phyloP scores from a whole-genome alignment of 129 eudicot genomes.

The Erigeron canadensis region DNA sequence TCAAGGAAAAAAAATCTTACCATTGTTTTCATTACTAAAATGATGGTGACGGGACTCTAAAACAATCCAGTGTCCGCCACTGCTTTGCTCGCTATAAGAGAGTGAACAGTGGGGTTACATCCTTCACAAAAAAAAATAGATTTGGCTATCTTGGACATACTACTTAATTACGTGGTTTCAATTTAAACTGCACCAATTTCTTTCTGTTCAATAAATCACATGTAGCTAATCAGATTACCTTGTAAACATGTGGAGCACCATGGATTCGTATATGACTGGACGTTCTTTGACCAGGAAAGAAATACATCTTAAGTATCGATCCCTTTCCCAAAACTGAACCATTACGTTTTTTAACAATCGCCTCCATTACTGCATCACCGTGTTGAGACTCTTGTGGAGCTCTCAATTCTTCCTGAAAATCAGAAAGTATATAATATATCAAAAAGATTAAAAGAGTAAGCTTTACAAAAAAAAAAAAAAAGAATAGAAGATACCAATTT shows the following conservation, averaged over 20 bases:
- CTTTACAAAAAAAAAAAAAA: not conserved
- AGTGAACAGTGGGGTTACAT: conserved; percentile 33
- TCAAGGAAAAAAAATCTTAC: conserved; percentile 23
- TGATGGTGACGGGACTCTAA: conserved; percentile 17
- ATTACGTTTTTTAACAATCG: conserved; percentile 83
- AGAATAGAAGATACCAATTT: not conserved
- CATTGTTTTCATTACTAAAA: conserved; percentile 20
- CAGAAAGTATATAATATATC: conserved; percentile 21
- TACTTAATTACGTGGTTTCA: conserved; percentile 18
- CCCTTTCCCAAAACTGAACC: conserved; percentile 98
- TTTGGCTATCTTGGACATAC: conserved; percentile 20
- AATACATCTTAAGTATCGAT: conserved; percentile 93
- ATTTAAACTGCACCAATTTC: conserved; percentile 13
- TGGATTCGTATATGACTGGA: conserved; percentile 87
- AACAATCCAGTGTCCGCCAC: conserved; percentile 25
- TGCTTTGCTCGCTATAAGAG: conserved; percentile 35
- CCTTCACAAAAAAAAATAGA: conserved; percentile 26
- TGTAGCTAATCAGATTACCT: conserved; percentile 49
- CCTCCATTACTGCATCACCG: conserved; percentile 99
- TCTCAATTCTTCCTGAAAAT: conserved; percentile 82
- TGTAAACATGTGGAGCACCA: conserved; percentile 96
- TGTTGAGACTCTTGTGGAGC: conserved; percentile 92
- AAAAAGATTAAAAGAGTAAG: conserved; percentile 17
- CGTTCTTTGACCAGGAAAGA: conserved; percentile 98
- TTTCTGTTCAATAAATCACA: conserved; percentile 6